Evolutionary conservation across 148 eudicot genomes (phyloP).

Genomic region (Rhododendron henanense): DNA sequence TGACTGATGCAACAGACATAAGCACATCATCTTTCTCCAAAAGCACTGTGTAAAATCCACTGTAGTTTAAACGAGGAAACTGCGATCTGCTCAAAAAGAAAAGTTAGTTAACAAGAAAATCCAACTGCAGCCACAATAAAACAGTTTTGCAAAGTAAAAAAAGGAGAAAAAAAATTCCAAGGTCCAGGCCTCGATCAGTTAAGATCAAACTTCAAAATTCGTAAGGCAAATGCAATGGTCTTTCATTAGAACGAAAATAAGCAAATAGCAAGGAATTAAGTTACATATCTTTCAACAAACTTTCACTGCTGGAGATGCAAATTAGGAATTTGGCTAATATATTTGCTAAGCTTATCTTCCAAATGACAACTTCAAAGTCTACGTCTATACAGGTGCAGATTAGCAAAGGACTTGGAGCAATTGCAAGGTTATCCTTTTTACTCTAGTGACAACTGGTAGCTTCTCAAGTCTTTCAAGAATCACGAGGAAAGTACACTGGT

Average conservation of each 20-base stretch:
- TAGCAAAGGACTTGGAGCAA: background rate
- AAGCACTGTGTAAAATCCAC: constrained; percentile 75
- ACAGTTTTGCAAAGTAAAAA: background rate
- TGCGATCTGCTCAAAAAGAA: constrained; percentile 47
- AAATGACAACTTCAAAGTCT: background rate
- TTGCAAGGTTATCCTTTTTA: background rate
- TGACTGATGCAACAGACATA: constrained; percentile 74
- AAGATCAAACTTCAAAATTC: background rate
- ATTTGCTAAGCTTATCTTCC: background rate
- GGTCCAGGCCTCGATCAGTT: background rate
- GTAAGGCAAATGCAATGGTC: background rate
- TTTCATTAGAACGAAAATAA: background rate
- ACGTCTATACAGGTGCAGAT: background rate
- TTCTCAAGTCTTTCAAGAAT: background rate
- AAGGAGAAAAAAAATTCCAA: background rate
- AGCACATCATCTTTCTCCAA: constrained; percentile 83
- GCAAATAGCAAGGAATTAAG: background rate
- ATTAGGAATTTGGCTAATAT: background rate
- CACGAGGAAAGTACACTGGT: background rate
- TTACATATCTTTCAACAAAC: background rate
- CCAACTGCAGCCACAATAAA: background rate
- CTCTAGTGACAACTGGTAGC: background rate
- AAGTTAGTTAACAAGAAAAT: background rate
- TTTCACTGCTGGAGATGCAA: background rate
- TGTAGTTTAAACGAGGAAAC: constrained; percentile 74